Percentiles rank a stretch among this genome's conserved stretches.
phyloP scores from a whole-genome alignment of 2,329 filamentous ascomycete genomes.

The Didymella segeticola region DNA sequence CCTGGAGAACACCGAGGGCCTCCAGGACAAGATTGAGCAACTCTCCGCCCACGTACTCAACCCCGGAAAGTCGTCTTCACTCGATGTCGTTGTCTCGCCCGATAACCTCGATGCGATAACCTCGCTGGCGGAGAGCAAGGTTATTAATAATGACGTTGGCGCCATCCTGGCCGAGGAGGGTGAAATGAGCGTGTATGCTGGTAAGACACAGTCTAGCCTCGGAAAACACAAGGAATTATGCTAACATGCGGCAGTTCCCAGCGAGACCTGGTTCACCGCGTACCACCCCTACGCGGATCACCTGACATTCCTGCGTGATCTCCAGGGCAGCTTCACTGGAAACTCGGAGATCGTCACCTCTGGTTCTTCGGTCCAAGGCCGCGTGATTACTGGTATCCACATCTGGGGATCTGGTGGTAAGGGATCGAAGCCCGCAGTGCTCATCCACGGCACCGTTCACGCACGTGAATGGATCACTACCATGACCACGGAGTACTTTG shows the following conservation, averaged over 20 bases:
- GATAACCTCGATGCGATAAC: slow-evolving; percentile 41
- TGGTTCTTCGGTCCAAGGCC: slow-evolving; percentile 43
- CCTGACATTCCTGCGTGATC: slow-evolving; percentile 41
- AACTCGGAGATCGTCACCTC: slow-evolving; percentile 45
- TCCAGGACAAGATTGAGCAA: slow-evolving; percentile 40
- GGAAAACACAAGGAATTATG: background rate
- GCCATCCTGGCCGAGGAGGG: slow-evolving; percentile 42
- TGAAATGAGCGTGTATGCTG: slow-evolving; percentile 36
- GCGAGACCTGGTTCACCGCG: slow-evolving; percentile 46
- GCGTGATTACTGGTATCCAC: slow-evolving; percentile 45
- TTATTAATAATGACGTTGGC: slow-evolving; percentile 46
- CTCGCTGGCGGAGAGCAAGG: slow-evolving; percentile 34
- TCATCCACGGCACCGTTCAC: slow-evolving; percentile 46
- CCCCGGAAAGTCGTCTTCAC: slow-evolving; percentile 34
- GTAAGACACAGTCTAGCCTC: slow-evolving; percentile 18
- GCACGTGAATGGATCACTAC: slow-evolving; percentile 48
- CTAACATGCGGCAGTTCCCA: slow-evolving; percentile 33
- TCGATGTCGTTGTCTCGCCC: slow-evolving; percentile 47
- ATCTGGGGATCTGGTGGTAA: slow-evolving; percentile 49
- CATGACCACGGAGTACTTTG: slow-evolving; percentile 32
- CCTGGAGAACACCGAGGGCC: slow-evolving; percentile 30
- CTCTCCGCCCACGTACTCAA: slow-evolving; percentile 44
- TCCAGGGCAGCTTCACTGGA: slow-evolving; percentile 41
- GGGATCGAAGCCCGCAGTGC: slow-evolving; percentile 45
- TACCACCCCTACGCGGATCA: slow-evolving; percentile 48